phyloP scores from a whole-genome alignment of 176 grass and related monocot genomes.

The Puccinellia tenuiflora region DNA sequence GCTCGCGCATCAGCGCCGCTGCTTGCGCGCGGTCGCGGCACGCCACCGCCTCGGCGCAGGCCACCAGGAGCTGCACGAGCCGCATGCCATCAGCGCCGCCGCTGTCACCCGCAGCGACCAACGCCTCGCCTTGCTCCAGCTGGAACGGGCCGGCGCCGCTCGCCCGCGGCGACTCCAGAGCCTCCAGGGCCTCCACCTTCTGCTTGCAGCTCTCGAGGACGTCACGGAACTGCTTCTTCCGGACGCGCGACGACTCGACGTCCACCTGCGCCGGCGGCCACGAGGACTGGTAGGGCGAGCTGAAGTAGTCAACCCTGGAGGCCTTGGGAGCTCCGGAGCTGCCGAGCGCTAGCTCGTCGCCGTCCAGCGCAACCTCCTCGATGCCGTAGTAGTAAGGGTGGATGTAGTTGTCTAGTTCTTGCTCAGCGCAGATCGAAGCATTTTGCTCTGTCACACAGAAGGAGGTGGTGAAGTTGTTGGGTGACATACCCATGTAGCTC shows the following conservation, averaged over 20 bases:
- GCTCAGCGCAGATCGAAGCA: not conserved
- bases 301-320: conserved; percentile 33
- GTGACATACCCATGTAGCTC: conserved; percentile 6
- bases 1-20: conserved; percentile 39
- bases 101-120: not conserved
- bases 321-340: conserved; percentile 19
- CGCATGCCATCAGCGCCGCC: conserved; percentile 39
- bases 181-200: conserved; percentile 56
- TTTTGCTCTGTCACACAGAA: conserved; percentile 13
- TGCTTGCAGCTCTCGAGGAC: conserved; percentile 58
- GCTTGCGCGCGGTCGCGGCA: conserved; percentile 72
- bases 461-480: not conserved
- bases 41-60: conserved; percentile 73
- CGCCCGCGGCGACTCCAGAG: conserved; percentile 7
- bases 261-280: conserved; percentile 19
- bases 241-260: conserved; percentile 24
- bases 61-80: conserved; percentile 58
- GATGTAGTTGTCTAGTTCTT: conserved; percentile 17
- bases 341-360: conserved; percentile 22
- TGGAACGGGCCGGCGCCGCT: not conserved
- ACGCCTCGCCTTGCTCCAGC: not conserved
- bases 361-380: conserved; percentile 28
- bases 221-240: conserved; percentile 41
- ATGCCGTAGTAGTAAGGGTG: not conserved
- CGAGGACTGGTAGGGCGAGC: conserved; percentile 27